Evolutionary conservation across 345 rosid species (phyloP).

Genomic region (Salix purpurea): DNA sequence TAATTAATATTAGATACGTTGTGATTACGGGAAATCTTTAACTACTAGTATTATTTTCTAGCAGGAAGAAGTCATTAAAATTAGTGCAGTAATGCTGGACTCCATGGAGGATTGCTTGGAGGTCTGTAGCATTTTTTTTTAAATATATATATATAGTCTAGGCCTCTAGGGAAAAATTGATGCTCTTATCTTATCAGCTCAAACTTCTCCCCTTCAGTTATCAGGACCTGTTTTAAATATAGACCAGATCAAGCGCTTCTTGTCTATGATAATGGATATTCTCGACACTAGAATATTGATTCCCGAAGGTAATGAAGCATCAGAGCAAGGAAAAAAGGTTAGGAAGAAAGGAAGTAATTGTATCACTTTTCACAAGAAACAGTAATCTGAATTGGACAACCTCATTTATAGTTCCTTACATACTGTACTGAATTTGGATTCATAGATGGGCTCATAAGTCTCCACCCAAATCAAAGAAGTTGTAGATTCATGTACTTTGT

Average conservation of each 20-base stretch:
- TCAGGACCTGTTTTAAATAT: no score
- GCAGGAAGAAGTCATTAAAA: background rate
- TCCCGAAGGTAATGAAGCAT: background rate
- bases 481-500: no score
- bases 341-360: background rate
- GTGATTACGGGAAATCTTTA: no score
- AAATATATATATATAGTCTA: background rate
- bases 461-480: no score
- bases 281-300: background rate
- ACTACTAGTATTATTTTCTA: background rate
- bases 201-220: no score
- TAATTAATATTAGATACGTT: no score
- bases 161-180: no score
- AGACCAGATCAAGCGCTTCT: conserved; percentile 1
- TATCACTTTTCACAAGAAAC: background rate
- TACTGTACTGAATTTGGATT: background rate
- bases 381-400: no score
- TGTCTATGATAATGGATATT: background rate
- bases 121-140: conserved; percentile 1
- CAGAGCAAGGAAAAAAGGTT: background rate
- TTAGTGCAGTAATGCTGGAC: background rate
- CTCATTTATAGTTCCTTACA: background rate
- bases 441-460: background rate
- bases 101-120: no score
- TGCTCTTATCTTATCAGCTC: no score